Evolutionary conservation across 495 filamentous ascomycete genomes (phyloP), one percentile per base, ranked within the genome.

Genomic region (Bombardia bombarda): DNA sequence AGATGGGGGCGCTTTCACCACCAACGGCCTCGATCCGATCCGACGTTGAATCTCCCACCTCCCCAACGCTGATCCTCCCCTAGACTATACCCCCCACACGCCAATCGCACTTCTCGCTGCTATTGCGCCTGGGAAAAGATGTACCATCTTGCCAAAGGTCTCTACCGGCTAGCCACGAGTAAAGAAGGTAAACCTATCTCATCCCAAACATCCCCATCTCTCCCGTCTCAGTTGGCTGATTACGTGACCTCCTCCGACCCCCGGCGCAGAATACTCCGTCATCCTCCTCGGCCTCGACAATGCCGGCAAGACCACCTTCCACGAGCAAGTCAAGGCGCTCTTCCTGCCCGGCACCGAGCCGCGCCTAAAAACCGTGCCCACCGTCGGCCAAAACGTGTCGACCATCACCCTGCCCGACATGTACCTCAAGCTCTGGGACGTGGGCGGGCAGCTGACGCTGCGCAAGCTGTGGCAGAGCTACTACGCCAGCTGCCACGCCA

Each of bases 371-470:
- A 98, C 92, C 33, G 93, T 96, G 24, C 92, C 92, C 13, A 98
- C 92, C 13, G 92, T 98, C 57, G 92, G 92, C 43, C 92, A 98
- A 58, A 98, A 96, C 66, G 90, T 97, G 50, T 80, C 87, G 26
- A 88, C 87, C 32, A 86, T 98, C 60, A 75, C 79, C 1, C 71
- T 96, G 9, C 81, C 84, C 1, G 86, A 93, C 54, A 86, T 95
- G 79, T 95, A 96, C 70, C 75, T 98, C 54, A 95, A 95, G 73
- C 84, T 98, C 58, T 98, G 92, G 92, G 92, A 98, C 63, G 86
- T 98, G 3, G 92, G 92, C 43, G 92, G 92, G 2, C 92, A 98
- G 63, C 80, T 90, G 50, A 77, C 73, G 7, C 78, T 98, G 57
- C 84, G 92, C 36, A 81, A 82, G 45, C 82, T 98, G 4, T 98